Conservation (phyloP, 2,329 filamentous ascomycete genomes). For the Nigrospora oryzae region DNA sequence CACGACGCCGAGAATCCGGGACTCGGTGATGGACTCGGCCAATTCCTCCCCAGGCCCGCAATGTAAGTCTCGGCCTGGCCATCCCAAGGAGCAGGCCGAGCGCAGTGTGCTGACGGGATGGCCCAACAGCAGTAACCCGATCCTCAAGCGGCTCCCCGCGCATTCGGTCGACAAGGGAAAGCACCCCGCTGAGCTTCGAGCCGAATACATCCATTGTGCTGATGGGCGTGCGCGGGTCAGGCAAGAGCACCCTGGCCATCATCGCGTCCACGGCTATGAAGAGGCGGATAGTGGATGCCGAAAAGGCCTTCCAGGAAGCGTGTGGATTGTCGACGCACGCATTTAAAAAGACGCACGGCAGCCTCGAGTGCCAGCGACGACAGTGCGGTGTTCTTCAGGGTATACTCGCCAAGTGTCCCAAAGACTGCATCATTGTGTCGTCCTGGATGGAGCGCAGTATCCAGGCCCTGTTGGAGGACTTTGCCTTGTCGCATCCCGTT, state of each 20-base stretch:
- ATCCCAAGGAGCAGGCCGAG: neutral
- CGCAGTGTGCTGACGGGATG: neutral
- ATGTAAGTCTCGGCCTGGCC: neutral
- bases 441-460: slow-evolving; percentile 60
- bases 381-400: slow-evolving; percentile 55
- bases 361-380: slow-evolving; percentile 51
- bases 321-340: slow-evolving; percentile 52
- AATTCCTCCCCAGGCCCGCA: neutral
- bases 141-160: slow-evolving; percentile 11
- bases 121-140: slow-evolving; percentile 1
- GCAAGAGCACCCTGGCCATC: slow-evolving; percentile 68
- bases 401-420: slow-evolving; percentile 49
- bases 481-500: slow-evolving; percentile 57
- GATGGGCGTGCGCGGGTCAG: slow-evolving; percentile 64
- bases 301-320: slow-evolving; percentile 57
- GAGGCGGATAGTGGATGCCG: slow-evolving; percentile 60
- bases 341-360: slow-evolving; percentile 56
- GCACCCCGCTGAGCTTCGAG: slow-evolving; percentile 29
- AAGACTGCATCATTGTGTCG: slow-evolving; percentile 61
- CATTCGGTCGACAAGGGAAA: slow-evolving; percentile 11
- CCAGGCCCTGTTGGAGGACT: slow-evolving; percentile 52
- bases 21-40: neutral
- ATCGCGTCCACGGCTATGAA: slow-evolving; percentile 66
- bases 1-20: neutral
- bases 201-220: slow-evolving; percentile 63